Evolutionary conservation across 140 eudicot species (phyloP), one percentile per base, ranked within the genome.

Genomic region (Erigeron philadelphicus): DNA sequence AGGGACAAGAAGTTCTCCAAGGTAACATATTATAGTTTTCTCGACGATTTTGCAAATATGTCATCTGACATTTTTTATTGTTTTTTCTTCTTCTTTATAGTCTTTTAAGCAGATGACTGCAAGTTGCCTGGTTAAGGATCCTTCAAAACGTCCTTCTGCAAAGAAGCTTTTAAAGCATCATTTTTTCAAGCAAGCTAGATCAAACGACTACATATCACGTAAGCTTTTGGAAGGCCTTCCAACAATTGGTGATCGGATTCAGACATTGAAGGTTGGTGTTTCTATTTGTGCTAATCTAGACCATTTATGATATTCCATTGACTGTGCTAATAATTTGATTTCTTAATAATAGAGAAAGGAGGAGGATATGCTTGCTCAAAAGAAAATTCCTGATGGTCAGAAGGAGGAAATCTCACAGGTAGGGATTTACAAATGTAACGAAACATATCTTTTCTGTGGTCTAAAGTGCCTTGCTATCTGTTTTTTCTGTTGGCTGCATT

Each of bases 361-460:
- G 77, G 94, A 89, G 84, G 97, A 93, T 45, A 87, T 93, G 97
- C 83, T 93, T 73, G 99, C 99, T 44, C 97, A 93, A 79, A 89
- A 87, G 90, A 84, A 93, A 81, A 87, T 93, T 76, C 95, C 96
- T 47, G 96, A 84, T 68, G 99, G 99, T 50, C 79, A 89, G 72
- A 93, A 87, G 81, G 99, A 93, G 81, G 99, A 93, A 84, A 83
- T 93, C 25, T 93, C 99, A 49, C 99, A 93, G 97, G 99, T 87
- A 82, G 49, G 79, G 63, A 64, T 59, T 77, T 61, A 59, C 47
- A 64, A 64, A 57, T 67, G 63, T 72, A 71, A 16, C 9, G 11
- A 71, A 45, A 38, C 67, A 56, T 66, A 53, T 55, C n/a, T 11
- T 31, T 31, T 31, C 3, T 3, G 38, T 31, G 38, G 38, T 31